Evolutionary conservation across 1,139 yeast species (phyloP).

Genomic region (Candida buenavistaensis): DNA sequence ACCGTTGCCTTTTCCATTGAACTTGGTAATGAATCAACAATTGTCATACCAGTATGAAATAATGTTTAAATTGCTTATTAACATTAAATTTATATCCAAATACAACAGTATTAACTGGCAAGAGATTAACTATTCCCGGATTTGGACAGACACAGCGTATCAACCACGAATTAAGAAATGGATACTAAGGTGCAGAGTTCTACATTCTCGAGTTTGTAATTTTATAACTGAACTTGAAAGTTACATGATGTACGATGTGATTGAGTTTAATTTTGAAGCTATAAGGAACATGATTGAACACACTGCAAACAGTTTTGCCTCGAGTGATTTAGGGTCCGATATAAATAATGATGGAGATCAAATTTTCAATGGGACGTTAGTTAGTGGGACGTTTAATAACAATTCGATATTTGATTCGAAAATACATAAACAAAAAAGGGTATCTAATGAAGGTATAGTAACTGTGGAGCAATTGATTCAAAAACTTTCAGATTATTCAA

Average conservation of each 20-base stretch:
- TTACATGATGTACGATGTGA: conserved; percentile 61
- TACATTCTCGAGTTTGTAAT: conserved; percentile 63
- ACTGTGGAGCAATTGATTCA: conserved; percentile 38
- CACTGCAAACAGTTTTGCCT: conserved; percentile 16
- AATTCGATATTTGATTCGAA: conserved; percentile 32
- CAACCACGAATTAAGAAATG: conserved; percentile 49
- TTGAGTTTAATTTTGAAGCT: conserved; percentile 54
- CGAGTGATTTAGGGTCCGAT: conserved; percentile 8
- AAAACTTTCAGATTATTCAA: conserved; percentile 58
- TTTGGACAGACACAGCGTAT: conserved; percentile 60
- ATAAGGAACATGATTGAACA: conserved; percentile 30
- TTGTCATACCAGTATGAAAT: conserved; percentile 78
- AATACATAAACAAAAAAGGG: conserved; percentile 13
- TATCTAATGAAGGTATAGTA: not conserved
- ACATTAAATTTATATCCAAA: conserved; percentile 62
- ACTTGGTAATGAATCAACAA: conserved; percentile 69
- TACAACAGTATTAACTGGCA: conserved; percentile 70
- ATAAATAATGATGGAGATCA: conserved; percentile 6
- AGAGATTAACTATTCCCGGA: conserved; percentile 63
- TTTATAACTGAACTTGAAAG: conserved; percentile 57
- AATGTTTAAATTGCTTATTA: conserved; percentile 68
- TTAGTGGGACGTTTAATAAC: conserved; percentile 15
- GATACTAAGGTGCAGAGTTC: conserved; percentile 56
- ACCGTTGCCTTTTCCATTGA: conserved; percentile 81
- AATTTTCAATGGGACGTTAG: conserved; percentile 6